Evolutionary conservation across 768 basidiomycete species (phyloP), one percentile per base, ranked within the genome.

Genomic region (Trametes sanguinea): DNA sequence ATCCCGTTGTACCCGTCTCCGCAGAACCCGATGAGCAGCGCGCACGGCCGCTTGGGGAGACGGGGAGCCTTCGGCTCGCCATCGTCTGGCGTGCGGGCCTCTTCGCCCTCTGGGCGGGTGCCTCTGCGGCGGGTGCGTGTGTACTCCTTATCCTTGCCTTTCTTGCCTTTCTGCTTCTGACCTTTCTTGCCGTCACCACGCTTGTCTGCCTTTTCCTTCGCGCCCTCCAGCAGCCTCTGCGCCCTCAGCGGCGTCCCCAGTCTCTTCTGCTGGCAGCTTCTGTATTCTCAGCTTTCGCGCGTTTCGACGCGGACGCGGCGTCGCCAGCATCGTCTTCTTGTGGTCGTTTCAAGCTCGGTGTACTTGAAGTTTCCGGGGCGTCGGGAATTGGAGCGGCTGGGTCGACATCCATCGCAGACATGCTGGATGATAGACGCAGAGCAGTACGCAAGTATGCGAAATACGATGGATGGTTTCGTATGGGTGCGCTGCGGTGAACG

Each of bases 1-100:
- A 97, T 98, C 27, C 96, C 96, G 68, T 84, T 89, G 73, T 88
- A 97, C 1, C 92, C 94, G 0, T 92, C 87, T 6, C 96, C 96
- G 75, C 92, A 94, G 68, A 94, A 98, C 2, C 95, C 95, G 30
- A 98, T 78, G 54, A 97, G 76, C 50, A 98, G 73, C 0, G 92
- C 95, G 43, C 88, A 88, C 77, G 88, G 88, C 68, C 88, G 83
- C 76, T 97, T 97, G 13, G 95, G 94, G 29, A 89, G 76, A 37
- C 90, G 81, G 27, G 79, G 80, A 2, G 78, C 78, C 70, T 85
- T 86, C 10, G 68, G 65, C 51, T 63, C 64, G 27, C 60, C 61
- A 14, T 44, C 33, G 22, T 65, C 67, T 29, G 61, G 59, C 1
- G 50, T 29, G 30, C 32, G 50, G 16, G 57, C 62, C 9, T 39